Percentiles rank a stretch among this genome's conserved stretches.
Evolutionary conservation across 1,139 yeast genomes (phyloP).

Genomic region (Protomyces arabidopsidicola): DNA sequence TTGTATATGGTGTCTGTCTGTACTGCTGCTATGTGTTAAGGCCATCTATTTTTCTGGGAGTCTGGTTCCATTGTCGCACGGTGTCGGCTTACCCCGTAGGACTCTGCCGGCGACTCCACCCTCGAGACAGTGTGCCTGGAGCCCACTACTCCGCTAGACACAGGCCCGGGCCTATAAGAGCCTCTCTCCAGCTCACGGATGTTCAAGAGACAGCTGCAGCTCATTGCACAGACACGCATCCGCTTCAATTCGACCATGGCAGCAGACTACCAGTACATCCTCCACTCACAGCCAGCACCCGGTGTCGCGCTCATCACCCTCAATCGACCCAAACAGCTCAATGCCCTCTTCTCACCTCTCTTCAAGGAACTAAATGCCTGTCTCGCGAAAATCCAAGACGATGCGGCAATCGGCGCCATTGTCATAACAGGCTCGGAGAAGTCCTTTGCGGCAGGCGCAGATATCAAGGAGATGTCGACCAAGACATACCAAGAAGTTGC

Average conservation of each 20-base stretch:
- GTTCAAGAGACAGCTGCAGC: slow-evolving; percentile 2
- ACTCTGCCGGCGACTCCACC: too few relatives aligned
- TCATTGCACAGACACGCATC: not conserved
- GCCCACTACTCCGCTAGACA: too few relatives aligned
- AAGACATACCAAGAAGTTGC: slow-evolving; percentile 42
- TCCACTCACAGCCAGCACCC: slow-evolving; percentile 4
- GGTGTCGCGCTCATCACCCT: slow-evolving; percentile 50
- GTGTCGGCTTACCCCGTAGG: too few relatives aligned
- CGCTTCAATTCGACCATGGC: slow-evolving; percentile 9
- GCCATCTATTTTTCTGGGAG: too few relatives aligned
- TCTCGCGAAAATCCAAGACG: slow-evolving; percentile 42
- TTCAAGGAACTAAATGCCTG: slow-evolving; percentile 46
- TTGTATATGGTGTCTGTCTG: too few relatives aligned
- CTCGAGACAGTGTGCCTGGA: too few relatives aligned
- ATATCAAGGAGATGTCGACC: slow-evolving; percentile 50
- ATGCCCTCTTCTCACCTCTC: slow-evolving; percentile 56
- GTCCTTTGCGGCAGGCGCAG: slow-evolving; percentile 56
- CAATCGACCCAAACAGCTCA: slow-evolving; percentile 61
- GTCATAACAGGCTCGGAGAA: slow-evolving; percentile 47
- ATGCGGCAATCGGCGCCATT: slow-evolving; percentile 46
- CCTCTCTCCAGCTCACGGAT: not conserved
- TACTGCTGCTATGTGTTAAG: not conserved
- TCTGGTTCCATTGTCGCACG: too few relatives aligned
- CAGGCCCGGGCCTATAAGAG: too few relatives aligned
- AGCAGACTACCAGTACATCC: slow-evolving; percentile 13